Evolutionary conservation across 352 stramenopile genomes (phyloP), one percentile per base, ranked within the genome.

Genomic region (Pythium sukuiense): DNA sequence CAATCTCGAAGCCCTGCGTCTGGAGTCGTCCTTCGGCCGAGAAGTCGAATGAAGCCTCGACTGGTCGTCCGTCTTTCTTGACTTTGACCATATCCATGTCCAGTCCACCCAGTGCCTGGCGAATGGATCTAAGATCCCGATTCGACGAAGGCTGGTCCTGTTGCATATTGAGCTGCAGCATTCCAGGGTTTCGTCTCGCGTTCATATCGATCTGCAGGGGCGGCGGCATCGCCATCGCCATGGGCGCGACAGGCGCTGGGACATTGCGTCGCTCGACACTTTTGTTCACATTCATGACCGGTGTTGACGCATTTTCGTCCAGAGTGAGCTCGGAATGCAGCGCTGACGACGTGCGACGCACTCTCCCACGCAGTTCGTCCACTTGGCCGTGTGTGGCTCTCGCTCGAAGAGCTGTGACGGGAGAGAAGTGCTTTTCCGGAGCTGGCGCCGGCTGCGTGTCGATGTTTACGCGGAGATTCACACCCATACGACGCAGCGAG

Each of bases 1-100:
- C 84, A 70, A 94, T 94, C 70, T 94, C 86, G 53, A 94, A 94
- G 48, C 86, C 86, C 67, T 94, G 86, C 2, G 86, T 92, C 58
- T 94, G 83, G 24, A 94, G 63, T 43, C 82, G 61, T 2, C 86
- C 86, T 32, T 86, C 84, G 0, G 83, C 84, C 6, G 86, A 90
- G 46, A 94, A 94, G 62, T 94, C 86, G 71, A 92, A 94, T 0
- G 83, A 92, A 7, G 83, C 82, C 26, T 79, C 80, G 12, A 92
- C 71, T 0, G 73, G 71, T 33, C 78, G 80, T 39, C 84, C 79
- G 33, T 91, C 82, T 49, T 76, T 79, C 62, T 87, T 87, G 0
- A 90, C 71, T 52, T 88, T 73, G 16, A 72, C 49, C 60, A 90
- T 88, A 65, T 92, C 80, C 49, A 94, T 62, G 32, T 89, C 81